Percentiles rank a stretch among this genome's conserved stretches.
phyloP scores from a whole-genome alignment of 345 rosid genomes.

The Conringia planisiliqua region DNA sequence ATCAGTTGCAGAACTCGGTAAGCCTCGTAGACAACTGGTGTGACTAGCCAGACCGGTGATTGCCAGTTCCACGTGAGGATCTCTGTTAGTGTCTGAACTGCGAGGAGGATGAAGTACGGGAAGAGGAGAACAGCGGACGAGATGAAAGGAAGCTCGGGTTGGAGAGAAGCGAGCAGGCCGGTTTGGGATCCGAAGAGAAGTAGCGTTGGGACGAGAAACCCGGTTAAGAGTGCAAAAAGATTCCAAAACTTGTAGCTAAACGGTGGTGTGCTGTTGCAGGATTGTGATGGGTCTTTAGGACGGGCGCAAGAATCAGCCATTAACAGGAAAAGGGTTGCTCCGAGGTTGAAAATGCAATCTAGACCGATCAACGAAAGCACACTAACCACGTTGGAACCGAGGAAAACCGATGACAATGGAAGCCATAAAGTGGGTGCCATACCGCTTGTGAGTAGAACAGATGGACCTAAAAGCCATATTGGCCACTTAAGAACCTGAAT shows the following conservation, averaged over 20 bases:
- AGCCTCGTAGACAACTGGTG: conserved; percentile 83
- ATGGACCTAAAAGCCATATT: conserved; percentile 84
- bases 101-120: conserved; percentile 78
- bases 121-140: conserved; percentile 65
- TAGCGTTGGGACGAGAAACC: conserved; percentile 55
- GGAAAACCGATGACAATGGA: conserved; percentile 75
- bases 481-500: conserved; percentile 80
- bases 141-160: conserved; percentile 62
- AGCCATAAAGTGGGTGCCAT: conserved; percentile 92
- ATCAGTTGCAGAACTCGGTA: conserved; percentile 78
- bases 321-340: conserved; percentile 74
- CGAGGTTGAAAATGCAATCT: conserved; percentile 85
- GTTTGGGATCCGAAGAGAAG: conserved; percentile 57
- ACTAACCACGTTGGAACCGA: conserved; percentile 85
- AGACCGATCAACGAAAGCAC: conserved; percentile 83
- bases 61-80: conserved; percentile 89
- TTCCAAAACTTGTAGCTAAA: conserved; percentile 82
- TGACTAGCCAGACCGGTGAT: conserved; percentile 90
- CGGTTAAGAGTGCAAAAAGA: conserved; percentile 52
- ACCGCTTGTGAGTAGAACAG: conserved; percentile 75
- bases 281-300: conserved; percentile 38
- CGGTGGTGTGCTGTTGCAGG: conserved; percentile 64
- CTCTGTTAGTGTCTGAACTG: conserved; percentile 81
- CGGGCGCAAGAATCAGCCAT: conserved; percentile 87
- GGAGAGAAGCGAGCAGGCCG: conserved; percentile 56